phyloP scores from a whole-genome alignment of 352 stramenopile genomes.

The Pythium scleroteichum region DNA sequence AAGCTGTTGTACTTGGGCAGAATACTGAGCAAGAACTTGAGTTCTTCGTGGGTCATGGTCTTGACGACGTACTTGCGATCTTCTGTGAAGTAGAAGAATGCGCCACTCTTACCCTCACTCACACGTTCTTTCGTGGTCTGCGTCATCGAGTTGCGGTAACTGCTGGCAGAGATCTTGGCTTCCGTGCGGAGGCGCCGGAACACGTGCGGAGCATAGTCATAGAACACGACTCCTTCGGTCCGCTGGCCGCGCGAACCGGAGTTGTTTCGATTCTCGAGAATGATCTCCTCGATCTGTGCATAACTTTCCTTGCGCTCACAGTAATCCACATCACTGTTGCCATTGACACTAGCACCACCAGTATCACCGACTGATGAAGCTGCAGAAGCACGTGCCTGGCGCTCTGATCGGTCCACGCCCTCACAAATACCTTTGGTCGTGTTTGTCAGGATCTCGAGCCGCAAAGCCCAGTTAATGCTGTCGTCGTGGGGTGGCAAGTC shows the following conservation, averaged over 20 bases:
- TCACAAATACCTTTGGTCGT: conserved; percentile 86
- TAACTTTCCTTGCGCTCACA: conserved; percentile 73
- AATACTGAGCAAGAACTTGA: conserved; percentile 74
- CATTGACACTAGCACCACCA: conserved; percentile 12
- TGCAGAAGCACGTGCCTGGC: conserved; percentile 45
- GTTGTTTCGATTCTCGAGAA: conserved; percentile 69
- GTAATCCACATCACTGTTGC: conserved; percentile 36
- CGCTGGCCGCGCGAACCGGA: conserved; percentile 34
- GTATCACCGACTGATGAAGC: conserved; percentile 30
- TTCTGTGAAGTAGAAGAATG: conserved; percentile 85
- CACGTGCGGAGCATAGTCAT: conserved; percentile 78
- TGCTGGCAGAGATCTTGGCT: conserved; percentile 61
- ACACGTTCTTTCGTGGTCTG: conserved; percentile 79
- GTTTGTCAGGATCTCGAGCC: conserved; percentile 86
- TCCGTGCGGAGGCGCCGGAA: conserved; percentile 70
- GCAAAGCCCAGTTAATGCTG: conserved; percentile 86
- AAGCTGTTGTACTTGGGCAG: conserved; percentile 71
- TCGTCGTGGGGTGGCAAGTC: conserved; percentile 68
- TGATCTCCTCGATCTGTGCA: conserved; percentile 72
- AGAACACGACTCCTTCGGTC: conserved; percentile 71
- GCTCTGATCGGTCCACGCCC: conserved; percentile 64
- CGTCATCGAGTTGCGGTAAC: conserved; percentile 66
- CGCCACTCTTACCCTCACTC: conserved; percentile 80
- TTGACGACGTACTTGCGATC: conserved; percentile 86
- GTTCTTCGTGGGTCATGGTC: conserved; percentile 73